Evolutionary conservation across 2,329 filamentous ascomycete genomes (phyloP).

Genomic region (Aspergillus pseudoviridinutans): DNA sequence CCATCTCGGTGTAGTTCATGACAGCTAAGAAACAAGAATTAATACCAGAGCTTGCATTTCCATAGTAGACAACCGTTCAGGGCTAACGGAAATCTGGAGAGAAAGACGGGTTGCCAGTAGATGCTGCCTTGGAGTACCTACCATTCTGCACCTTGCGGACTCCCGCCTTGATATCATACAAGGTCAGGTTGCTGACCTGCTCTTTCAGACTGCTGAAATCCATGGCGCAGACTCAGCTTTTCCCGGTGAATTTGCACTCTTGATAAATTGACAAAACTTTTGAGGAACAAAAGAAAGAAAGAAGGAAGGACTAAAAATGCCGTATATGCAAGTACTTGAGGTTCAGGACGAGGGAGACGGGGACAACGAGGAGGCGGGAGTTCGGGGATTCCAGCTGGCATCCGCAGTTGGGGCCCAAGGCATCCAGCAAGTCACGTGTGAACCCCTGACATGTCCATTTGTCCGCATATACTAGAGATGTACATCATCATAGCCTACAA

Average conservation of each 20-base stretch:
- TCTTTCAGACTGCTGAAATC: slow-evolving; percentile 82
- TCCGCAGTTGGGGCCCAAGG: slow-evolving; percentile 16
- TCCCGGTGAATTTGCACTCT: slow-evolving; percentile 7
- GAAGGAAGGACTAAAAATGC: slow-evolving; percentile 8
- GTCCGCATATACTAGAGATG: too few species aligned
- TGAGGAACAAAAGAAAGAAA: slow-evolving; percentile 1
- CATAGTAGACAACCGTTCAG: background rate
- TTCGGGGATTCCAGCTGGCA: slow-evolving; percentile 23
- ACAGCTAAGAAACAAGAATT: slow-evolving; percentile 59
- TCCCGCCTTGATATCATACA: slow-evolving; percentile 93
- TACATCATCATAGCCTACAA: background rate
- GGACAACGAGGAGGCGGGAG: slow-evolving; percentile 14
- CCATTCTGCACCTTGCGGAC: slow-evolving; percentile 97
- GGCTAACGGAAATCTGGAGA: background rate
- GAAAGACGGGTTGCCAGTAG: background rate
- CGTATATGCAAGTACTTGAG: background rate
- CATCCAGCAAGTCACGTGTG: slow-evolving; percentile 26
- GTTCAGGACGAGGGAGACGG: slow-evolving; percentile 4
- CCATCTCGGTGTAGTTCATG: slow-evolving; percentile 98
- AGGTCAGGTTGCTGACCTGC: slow-evolving; percentile 82
- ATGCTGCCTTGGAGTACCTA: slow-evolving; percentile 42
- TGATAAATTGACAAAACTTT: slow-evolving; percentile 6
- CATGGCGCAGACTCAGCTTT: slow-evolving; percentile 52
- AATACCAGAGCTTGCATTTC: background rate
- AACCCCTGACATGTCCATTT: slow-evolving; percentile 23